A percentile compares a stretch with the other conserved stretches of the same genome.
phyloP scores from a whole-genome alignment of 2,329 filamentous ascomycete species.

The Aspergillus sp. region DNA sequence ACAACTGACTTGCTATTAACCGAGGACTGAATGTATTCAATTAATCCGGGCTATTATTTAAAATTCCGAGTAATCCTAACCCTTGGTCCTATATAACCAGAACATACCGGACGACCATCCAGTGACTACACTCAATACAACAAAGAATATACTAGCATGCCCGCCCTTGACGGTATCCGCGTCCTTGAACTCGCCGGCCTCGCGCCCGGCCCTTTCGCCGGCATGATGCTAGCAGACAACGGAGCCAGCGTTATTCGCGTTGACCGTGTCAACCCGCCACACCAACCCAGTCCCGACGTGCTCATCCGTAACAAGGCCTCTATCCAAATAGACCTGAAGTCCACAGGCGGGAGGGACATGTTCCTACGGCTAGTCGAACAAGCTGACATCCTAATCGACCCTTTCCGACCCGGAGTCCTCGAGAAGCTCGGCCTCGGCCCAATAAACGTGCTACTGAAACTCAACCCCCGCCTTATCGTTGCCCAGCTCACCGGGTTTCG shows the following conservation, averaged over 20 bases:
- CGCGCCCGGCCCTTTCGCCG: slow-evolving; percentile 74
- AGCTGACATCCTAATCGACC: slow-evolving; percentile 80
- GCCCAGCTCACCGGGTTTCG: slow-evolving; percentile 83
- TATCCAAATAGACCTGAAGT: slow-evolving; percentile 74
- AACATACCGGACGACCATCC: not conserved
- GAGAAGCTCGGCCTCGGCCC: slow-evolving; percentile 76
- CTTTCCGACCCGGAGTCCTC: slow-evolving; percentile 82
- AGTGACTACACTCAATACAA: not conserved
- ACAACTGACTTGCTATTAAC: too few relatives aligned
- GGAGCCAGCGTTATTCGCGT: slow-evolving; percentile 81
- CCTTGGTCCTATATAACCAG: not conserved
- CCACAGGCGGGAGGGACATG: slow-evolving; percentile 29
- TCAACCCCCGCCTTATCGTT: slow-evolving; percentile 73
- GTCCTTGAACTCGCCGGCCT: slow-evolving; percentile 63
- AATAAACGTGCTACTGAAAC: slow-evolving; percentile 55
- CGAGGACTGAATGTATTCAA: not conserved
- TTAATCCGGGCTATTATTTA: not conserved
- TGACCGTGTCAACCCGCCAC: slow-evolving; percentile 48
- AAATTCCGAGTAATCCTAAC: not conserved
- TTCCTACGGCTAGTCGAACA: not conserved
- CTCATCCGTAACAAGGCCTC: slow-evolving; percentile 76
- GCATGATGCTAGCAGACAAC: slow-evolving; percentile 79
- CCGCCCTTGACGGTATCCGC: slow-evolving; percentile 22
- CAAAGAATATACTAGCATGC: not conserved
- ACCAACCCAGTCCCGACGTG: slow-evolving; percentile 58